Evolutionary conservation across 257 asterid species (phyloP).

Genomic region (Nicotiana sylvestris): DNA sequence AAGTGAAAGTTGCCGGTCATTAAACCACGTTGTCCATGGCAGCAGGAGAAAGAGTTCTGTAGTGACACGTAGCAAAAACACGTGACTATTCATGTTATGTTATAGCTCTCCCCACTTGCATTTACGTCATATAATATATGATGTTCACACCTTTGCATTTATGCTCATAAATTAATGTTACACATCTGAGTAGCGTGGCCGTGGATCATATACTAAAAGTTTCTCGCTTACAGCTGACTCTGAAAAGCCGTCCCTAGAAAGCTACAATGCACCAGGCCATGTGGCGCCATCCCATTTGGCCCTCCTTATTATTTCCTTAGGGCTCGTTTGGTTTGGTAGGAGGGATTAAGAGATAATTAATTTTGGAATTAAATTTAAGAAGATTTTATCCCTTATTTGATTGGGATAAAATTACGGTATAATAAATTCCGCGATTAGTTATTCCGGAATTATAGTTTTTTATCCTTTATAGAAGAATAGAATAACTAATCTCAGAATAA

Average conservation of each 20-base stretch:
- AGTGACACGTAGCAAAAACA: not conserved
- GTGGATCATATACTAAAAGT: not conserved
- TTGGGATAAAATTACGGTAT: no score
- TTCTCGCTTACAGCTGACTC: not conserved
- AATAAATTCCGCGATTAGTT: no score
- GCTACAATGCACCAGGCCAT: not conserved
- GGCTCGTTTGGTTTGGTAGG: no score
- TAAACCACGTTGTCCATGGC: not conserved
- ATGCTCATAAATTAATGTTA: not conserved
- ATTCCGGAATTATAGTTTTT: no score
- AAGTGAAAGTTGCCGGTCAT: not conserved
- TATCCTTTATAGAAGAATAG: no score
- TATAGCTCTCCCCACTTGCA: no score
- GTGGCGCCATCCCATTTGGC: not conserved
- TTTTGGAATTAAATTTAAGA: no score
- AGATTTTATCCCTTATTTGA: no score
- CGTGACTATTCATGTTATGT: not conserved
- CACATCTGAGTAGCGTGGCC: not conserved
- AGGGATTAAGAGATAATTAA: no score
- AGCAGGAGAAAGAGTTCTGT: not conserved
- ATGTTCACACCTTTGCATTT: not conserved
- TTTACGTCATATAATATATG: not conserved
- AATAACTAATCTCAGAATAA: no score
- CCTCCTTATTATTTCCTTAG: not conserved
- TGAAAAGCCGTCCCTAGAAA: not conserved